Evolutionary conservation across 306 rosid species (phyloP).

Genomic region (Cucurbita maxima): DNA sequence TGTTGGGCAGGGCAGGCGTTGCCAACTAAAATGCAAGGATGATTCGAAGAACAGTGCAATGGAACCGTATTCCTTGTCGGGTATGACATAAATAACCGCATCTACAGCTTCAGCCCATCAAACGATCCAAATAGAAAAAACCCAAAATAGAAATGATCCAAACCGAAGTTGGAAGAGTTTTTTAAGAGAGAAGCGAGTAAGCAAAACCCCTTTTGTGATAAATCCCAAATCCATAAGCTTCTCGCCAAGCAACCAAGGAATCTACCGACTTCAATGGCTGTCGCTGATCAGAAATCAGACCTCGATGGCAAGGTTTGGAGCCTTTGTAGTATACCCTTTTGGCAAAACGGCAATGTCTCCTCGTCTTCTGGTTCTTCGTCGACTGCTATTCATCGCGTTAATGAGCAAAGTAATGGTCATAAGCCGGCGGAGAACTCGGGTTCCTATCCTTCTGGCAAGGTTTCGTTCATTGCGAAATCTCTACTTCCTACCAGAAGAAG

Average conservation of each 20-base stretch:
- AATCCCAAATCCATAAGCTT: background rate
- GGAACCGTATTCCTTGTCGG: background rate
- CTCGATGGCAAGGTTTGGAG: constrained; percentile 53
- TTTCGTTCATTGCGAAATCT: constrained; percentile 72
- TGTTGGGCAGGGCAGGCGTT: background rate
- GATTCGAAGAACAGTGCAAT: background rate
- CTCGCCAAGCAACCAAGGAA: background rate
- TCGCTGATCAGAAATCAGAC: constrained; percentile 39
- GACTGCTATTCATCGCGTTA: constrained; percentile 29
- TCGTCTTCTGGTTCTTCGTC: constrained; percentile 12
- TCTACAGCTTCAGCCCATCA: background rate
- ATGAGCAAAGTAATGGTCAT: constrained; percentile 29
- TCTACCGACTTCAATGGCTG: constrained; percentile 34
- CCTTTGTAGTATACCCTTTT: constrained; percentile 62
- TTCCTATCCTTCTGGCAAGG: constrained; percentile 34
- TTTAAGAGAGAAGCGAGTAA: background rate
- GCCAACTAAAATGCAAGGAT: background rate
- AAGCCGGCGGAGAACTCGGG: constrained; percentile 44
- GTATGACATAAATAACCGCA: background rate
- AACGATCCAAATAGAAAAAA: no score
- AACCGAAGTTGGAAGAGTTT: background rate
- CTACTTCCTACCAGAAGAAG: constrained; percentile 64
- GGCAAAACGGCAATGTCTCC: constrained; percentile 51
- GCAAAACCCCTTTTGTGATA: background rate
- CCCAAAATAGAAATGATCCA: background rate